phyloP scores from a whole-genome alignment of 441 rosid species.

The Erodium texanum region DNA sequence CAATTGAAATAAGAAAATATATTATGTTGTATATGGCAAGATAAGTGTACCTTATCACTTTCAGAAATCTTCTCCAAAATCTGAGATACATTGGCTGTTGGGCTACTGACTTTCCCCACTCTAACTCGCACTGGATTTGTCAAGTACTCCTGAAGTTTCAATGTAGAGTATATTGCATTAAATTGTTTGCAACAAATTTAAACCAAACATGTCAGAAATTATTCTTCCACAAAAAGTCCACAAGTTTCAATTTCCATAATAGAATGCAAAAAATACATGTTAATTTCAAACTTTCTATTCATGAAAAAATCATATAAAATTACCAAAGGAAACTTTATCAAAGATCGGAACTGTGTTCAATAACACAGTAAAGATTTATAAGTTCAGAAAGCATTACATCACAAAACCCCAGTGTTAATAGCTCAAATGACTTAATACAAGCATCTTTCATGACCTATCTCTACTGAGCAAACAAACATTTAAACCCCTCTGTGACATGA shows the following conservation, averaged over 20 bases:
- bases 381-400: not conserved
- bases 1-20: not conserved
- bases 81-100: slow-evolving; percentile 35
- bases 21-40: not conserved
- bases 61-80: slow-evolving; percentile 28
- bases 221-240: not conserved
- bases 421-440: not conserved
- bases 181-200: not conserved
- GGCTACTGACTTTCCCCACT: slow-evolving; percentile 28
- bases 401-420: not conserved
- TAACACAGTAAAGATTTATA: not conserved
- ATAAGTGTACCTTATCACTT: slow-evolving; percentile 28
- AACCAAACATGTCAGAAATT: not conserved
- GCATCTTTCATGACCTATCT: not conserved
- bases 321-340: not conserved
- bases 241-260: not conserved
- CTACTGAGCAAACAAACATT: not conserved
- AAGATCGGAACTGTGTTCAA: slow-evolving; percentile 3
- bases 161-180: not conserved
- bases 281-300: slow-evolving; percentile 3
- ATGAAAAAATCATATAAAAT: not conserved
- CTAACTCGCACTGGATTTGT: slow-evolving; percentile 21
- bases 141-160: slow-evolving; percentile 29
- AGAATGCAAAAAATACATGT: not conserved
- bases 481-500: not conserved